Conservation (phyloP, 495 filamentous ascomycete species). For the Xylaria palmicola region DNA sequence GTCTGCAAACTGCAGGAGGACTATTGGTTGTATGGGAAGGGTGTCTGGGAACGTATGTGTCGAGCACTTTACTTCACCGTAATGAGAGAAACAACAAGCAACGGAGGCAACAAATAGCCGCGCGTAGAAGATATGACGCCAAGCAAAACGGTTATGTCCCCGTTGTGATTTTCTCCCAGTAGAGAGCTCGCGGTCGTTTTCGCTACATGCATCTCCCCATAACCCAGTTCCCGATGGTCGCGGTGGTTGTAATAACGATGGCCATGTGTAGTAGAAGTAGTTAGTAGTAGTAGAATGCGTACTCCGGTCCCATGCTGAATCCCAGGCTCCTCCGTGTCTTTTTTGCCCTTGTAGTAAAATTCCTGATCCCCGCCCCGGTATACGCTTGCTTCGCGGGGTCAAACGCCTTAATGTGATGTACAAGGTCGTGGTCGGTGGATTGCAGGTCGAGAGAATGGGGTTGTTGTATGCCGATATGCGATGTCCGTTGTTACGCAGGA, state of each 20-base stretch:
- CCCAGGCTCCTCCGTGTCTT: slow-evolving; percentile 5
- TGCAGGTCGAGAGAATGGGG: not conserved
- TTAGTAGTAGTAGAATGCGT: not conserved
- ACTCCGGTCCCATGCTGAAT: slow-evolving; percentile 15
- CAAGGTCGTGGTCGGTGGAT: not conserved
- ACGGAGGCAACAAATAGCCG: not conserved
- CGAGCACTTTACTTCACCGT: not conserved
- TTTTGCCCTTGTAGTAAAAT: not conserved
- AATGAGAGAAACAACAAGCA: not conserved
- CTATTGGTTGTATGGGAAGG: not conserved
- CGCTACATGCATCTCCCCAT: too few relatives aligned
- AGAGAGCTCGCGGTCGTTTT: too few relatives aligned
- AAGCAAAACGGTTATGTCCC: too few relatives aligned
- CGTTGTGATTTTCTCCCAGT: too few relatives aligned
- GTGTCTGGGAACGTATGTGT: not conserved
- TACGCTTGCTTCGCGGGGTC: not conserved
- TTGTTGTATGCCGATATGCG: not conserved
- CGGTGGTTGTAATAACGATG: slow-evolving; percentile 1
- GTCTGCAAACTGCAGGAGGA: slow-evolving; percentile 1
- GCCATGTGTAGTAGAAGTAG: not conserved
- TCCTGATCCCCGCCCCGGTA: slow-evolving; percentile 7
- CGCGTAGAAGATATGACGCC: too few relatives aligned
- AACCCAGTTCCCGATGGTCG: too few relatives aligned
- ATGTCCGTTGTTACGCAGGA: not conserved
- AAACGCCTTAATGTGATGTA: slow-evolving; percentile 5